Evolutionary conservation across 116 monocot species (phyloP), one percentile per base, ranked within the genome.

Genomic region (Cymodocea nodosa): DNA sequence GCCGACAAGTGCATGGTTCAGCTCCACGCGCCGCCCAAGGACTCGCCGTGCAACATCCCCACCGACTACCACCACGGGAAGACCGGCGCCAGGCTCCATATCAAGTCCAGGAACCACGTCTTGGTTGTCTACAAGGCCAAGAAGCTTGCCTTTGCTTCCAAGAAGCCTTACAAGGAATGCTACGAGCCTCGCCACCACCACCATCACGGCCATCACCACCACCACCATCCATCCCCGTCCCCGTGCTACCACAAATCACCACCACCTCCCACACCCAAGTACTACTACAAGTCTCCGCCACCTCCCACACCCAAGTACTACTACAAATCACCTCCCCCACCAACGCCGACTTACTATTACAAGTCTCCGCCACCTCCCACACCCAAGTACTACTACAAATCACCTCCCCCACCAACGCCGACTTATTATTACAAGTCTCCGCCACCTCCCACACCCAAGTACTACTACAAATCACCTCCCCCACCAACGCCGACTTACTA

Each of bases 101-200:
- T 80, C n/a, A 68, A 76, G 36, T 76, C 64, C 20, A 52, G 62
- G 59, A 64, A 61, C 15, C 12, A 75, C 7, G 51, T 51, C 0
- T 22, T 50, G 20, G 69, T 80, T n/a, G 69, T 76, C 18, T 72
- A 68, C 48, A 69, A 68, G 65, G 63, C 72, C 50, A 80, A 76
- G 53, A 22, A 72, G 17, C 51, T 80, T 11, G 72, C 75, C 10
- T 80, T 59, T 35, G 80, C 80, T 6, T 72, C 80, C 10, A 40
- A 76, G 76, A 80, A 35, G 1, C 76, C 80, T 1, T 69, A 80
- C 59, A 68, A 58, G 50, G 72, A 72, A 51, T 80, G 80, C 53
- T 5, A 56, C 25, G 76, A 73, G 55, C 63, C 56, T 3, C 30
- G 3, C 30, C 30, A 30, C 30, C 30, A 3, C 30, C 30, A 30